These are phyloP conservation scores for Marchantia paleacea DNA, from an alignment of 225 moss, liverwort and hornwort species.

Conservation along the genomic window DNA sequence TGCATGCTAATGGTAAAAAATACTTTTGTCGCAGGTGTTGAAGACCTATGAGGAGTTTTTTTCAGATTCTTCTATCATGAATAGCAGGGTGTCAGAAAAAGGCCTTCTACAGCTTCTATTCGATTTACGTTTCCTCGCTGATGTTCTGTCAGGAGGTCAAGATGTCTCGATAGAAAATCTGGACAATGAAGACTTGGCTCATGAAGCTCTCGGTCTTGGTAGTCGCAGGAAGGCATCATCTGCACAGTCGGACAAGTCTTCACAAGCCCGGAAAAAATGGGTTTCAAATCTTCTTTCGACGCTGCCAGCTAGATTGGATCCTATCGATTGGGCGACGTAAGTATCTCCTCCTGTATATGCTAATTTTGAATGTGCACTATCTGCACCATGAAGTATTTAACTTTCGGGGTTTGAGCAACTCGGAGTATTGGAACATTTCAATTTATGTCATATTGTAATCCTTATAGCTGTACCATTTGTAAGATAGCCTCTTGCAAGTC, in stretches of 20 bases:
- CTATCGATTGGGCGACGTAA: conserved; percentile 98
- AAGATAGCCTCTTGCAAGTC: too few species aligned
- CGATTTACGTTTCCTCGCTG: conserved; percentile 77
- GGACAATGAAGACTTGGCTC: conserved; percentile 41
- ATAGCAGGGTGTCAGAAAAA: conserved; percentile 82
- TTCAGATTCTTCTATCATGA: conserved; percentile 68
- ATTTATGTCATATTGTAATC: too few species aligned
- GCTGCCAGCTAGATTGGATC: conserved; percentile 69
- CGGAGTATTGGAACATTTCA: too few species aligned
- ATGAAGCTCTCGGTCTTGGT: conserved; percentile 26
- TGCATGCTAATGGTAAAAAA: too few species aligned
- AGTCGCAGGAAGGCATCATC: conserved; percentile 33
- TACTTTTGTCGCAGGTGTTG: conserved; percentile 57
- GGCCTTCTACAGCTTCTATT: conserved; percentile 91
- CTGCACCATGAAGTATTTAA: too few species aligned
- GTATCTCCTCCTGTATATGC: conserved; percentile 19
- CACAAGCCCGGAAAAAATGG: conserved; percentile 53
- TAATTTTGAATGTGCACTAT: too few species aligned
- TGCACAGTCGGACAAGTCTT: conserved; percentile 50
- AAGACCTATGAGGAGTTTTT: conserved; percentile 77
- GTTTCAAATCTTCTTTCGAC: conserved; percentile 51
- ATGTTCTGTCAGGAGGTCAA: conserved; percentile 90
- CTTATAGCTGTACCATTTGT: too few species aligned
- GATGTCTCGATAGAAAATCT: conserved; percentile 48
- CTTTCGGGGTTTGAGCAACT: too few species aligned